phyloP scores from a whole-genome alignment of 257 asterid genomes.

The Gentiana macrophylla region DNA sequence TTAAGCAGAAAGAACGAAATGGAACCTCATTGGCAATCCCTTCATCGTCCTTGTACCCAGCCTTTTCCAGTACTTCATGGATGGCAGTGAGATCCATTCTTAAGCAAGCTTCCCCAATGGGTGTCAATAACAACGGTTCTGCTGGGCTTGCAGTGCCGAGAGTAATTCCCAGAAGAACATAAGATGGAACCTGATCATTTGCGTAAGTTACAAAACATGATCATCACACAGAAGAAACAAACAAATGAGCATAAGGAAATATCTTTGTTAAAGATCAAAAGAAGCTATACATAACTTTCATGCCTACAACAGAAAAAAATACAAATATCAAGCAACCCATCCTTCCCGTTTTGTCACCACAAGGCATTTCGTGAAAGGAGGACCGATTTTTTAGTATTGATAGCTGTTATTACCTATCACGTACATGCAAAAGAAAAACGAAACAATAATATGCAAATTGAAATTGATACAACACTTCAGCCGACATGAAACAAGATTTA shows the following conservation, averaged over 20 bases:
- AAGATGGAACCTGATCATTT: conserved; percentile 49
- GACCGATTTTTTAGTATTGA: too few species aligned
- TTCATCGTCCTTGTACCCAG: conserved; percentile 78
- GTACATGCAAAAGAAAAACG: too few species aligned
- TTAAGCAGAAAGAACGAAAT: not conserved
- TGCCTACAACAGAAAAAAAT: too few species aligned
- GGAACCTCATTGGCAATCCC: conserved; percentile 78
- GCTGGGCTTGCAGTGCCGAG: conserved; percentile 22
- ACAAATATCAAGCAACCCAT: too few species aligned
- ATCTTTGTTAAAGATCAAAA: not conserved
- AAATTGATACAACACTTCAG: too few species aligned
- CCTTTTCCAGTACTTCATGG: conserved; percentile 66
- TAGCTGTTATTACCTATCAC: too few species aligned
- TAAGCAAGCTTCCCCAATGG: conserved; percentile 78
- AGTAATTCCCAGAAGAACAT: conserved; percentile 40
- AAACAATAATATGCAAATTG: too few species aligned
- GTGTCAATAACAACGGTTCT: conserved; percentile 29
- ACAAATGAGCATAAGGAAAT: not conserved
- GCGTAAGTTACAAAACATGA: not conserved
- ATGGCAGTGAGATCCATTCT: conserved; percentile 85
- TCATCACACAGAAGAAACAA: not conserved
- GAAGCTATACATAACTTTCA: not conserved
- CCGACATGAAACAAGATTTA: too few species aligned
- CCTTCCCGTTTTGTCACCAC: too few species aligned
- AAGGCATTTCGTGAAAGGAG: too few species aligned